phyloP scores from a whole-genome alignment of 805 yeast species.

The Ogataea siamensis region DNA sequence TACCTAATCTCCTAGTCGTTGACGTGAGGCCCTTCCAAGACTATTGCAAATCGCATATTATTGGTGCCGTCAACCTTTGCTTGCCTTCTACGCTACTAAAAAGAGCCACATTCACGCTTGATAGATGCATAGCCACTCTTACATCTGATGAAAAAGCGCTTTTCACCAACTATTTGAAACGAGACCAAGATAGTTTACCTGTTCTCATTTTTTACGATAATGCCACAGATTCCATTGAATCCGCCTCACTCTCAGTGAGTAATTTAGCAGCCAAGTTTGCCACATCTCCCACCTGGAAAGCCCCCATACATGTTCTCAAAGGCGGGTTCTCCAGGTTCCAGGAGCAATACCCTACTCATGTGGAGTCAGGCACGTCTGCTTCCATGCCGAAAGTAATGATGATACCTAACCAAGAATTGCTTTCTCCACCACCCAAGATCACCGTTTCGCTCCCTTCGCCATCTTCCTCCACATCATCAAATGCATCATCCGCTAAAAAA shows the following conservation, averaged over 20 bases:
- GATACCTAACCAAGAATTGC: constrained; percentile 14
- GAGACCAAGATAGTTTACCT: constrained; percentile 35
- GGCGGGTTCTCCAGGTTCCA: constrained; percentile 42
- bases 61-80: constrained; percentile 69
- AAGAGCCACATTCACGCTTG: constrained; percentile 67
- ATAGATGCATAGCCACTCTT: constrained; percentile 59
- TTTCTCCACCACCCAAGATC: constrained; percentile 18
- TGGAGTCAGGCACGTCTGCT: constrained; percentile 28
- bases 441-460: constrained; percentile 19
- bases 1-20: constrained; percentile 45
- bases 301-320: constrained; percentile 42
- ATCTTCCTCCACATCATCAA: constrained; percentile 25
- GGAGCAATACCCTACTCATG: constrained; percentile 25
- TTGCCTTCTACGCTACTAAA: constrained; percentile 86
- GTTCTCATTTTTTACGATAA: constrained; percentile 53
- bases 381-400: constrained; percentile 20
- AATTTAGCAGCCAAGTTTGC: constrained; percentile 50
- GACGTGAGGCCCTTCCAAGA: constrained; percentile 85
- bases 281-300: constrained; percentile 37
- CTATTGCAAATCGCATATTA: constrained; percentile 56
- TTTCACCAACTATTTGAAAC: constrained; percentile 37
- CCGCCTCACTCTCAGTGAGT: constrained; percentile 39
- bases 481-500: constrained; percentile 6
- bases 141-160: constrained; percentile 49
- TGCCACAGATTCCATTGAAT: constrained; percentile 28